These are phyloP conservation scores for Magnolia kwangsiensis DNA, from an alignment of 164 flowering plant genomes.

Conservation along the genomic window DNA sequence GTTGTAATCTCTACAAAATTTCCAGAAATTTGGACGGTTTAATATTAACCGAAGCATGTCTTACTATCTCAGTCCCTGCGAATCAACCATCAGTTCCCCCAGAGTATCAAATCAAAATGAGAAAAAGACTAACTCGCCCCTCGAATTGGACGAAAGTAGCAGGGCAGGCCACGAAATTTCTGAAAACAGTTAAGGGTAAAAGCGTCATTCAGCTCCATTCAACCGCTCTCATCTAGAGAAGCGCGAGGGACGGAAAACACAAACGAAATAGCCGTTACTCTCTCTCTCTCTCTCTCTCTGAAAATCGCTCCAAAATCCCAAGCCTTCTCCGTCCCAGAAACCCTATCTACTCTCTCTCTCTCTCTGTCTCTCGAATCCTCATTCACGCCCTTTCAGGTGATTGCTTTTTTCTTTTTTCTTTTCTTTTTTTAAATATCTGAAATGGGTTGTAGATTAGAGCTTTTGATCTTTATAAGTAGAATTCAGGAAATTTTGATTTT, in stretches of 20 bases:
- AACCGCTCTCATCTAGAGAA: background rate
- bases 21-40: too few relatives aligned
- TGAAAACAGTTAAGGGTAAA: too few relatives aligned
- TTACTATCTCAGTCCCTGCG: background rate
- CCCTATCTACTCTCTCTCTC: background rate
- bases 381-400: background rate
- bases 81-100: background rate
- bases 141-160: too few relatives aligned
- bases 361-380: background rate
- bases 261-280: slow-evolving; percentile 11
- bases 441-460: background rate
- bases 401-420: too few relatives aligned
- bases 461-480: background rate
- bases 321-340: background rate
- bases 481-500: background rate
- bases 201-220: background rate
- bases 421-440: too few relatives aligned
- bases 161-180: too few relatives aligned
- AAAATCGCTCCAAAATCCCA: too few relatives aligned
- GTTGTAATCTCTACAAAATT: too few relatives aligned
- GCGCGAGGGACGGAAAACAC: background rate
- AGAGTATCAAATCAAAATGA: too few relatives aligned
- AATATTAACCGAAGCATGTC: too few relatives aligned
- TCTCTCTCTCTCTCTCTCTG: slow-evolving; percentile 4
- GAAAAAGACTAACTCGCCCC: too few relatives aligned